These are phyloP conservation scores for Lithohypha guttulata DNA, from an alignment of 2,329 filamentous ascomycete genomes.

Conservation along the genomic window DNA sequence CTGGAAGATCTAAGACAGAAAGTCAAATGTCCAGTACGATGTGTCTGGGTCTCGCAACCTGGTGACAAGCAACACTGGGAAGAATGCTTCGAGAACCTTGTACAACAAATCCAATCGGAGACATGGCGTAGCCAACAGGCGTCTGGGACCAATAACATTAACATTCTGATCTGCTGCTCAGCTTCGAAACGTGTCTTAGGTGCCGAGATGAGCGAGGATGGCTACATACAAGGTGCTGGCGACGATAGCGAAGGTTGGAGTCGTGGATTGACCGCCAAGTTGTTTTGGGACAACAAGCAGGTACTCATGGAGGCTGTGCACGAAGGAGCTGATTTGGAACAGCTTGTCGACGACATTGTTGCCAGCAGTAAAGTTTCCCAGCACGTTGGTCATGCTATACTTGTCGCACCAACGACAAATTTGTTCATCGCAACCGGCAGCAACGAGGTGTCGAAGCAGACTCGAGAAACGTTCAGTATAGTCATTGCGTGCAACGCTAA, in stretches of 20 bases:
- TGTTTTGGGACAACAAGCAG: constrained; percentile 67
- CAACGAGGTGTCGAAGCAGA: constrained; percentile 27
- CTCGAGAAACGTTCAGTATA: constrained; percentile 32
- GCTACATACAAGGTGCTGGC: constrained; percentile 87
- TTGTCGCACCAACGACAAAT: constrained; percentile 31
- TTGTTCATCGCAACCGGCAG: constrained; percentile 25
- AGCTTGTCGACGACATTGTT: constrained; percentile 38
- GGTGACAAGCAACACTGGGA: neutral
- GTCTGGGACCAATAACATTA: neutral
- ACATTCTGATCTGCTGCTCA: constrained; percentile 74
- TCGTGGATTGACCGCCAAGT: constrained; percentile 58
- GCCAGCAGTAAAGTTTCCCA: constrained; percentile 20
- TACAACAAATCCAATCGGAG: neutral
- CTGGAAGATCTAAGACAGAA: constrained; percentile 11
- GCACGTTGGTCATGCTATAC: constrained; percentile 21
- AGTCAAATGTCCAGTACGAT: constrained; percentile 12
- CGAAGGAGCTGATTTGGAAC: constrained; percentile 42
- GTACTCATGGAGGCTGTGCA: constrained; percentile 54
- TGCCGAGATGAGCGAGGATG: constrained; percentile 57
- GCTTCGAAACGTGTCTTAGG: constrained; percentile 62
- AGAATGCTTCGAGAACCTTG: neutral
- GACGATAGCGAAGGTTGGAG: constrained; percentile 96
- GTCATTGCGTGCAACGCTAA: constrained; percentile 32
- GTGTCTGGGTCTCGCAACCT: constrained; percentile 18
- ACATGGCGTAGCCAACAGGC: neutral